phyloP scores from a whole-genome alignment of 805 yeast genomes.

The Wickerhamomyces strasburgensis region DNA sequence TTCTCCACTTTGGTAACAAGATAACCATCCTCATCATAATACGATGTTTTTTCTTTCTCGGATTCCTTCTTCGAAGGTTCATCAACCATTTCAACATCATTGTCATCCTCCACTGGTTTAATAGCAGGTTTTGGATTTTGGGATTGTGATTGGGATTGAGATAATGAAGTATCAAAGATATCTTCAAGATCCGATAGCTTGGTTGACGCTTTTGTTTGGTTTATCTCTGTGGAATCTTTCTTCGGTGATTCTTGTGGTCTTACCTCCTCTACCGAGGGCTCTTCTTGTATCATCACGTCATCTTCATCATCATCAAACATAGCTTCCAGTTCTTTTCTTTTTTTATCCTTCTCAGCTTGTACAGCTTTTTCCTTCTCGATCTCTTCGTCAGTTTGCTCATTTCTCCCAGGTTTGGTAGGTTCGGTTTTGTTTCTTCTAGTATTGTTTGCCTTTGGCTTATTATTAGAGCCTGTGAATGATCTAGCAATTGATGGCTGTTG shows the following conservation, averaged over 20 bases:
- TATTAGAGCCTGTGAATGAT: conserved; percentile 3
- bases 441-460: conserved; percentile 1
- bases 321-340: conserved; percentile 26
- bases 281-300: conserved; percentile 2
- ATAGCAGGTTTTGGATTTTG: conserved; percentile 2
- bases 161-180: conserved; percentile 19
- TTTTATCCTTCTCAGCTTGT: conserved; percentile 10
- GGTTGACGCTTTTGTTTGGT: conserved; percentile 4
- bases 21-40: conserved; percentile 49
- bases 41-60: conserved; percentile 17
- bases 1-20: conserved; percentile 32
- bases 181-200: conserved; percentile 19
- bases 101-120: background rate
- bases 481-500: conserved; percentile 14
- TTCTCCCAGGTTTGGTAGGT: conserved; percentile 4
- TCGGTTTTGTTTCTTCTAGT: conserved; percentile 11
- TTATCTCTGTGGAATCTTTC: conserved; percentile 1
- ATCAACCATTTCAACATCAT: conserved; percentile 1
- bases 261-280: conserved; percentile 1
- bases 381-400: conserved; percentile 18
- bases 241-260: background rate
- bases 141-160: conserved; percentile 13
- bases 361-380: conserved; percentile 8
- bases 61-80: conserved; percentile 4
- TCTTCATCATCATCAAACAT: conserved; percentile 33